These are phyloP conservation scores for Carpinus viminea DNA, from an alignment of 306 rosid genomes.

Conservation along the genomic window DNA sequence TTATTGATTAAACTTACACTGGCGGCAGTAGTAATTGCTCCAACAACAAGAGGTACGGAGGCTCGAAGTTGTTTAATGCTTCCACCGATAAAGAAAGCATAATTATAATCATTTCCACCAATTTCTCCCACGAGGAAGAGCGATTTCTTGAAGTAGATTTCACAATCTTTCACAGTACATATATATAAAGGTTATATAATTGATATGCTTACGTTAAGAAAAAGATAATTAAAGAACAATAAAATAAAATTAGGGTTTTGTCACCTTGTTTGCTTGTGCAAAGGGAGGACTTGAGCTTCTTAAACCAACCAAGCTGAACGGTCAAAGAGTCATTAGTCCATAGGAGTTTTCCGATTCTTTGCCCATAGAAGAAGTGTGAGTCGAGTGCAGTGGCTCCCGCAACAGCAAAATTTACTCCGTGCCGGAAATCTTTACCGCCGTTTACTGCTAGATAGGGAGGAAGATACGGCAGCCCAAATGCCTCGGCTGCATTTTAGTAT, in stretches of 20 bases:
- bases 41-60: conserved; percentile 45
- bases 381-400: conserved; percentile 77
- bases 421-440: conserved; percentile 29
- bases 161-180: conserved; percentile 48
- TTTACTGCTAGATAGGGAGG: conserved; percentile 49
- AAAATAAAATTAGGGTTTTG: not conserved
- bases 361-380: conserved; percentile 42
- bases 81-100: conserved; percentile 44
- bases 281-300: conserved; percentile 55
- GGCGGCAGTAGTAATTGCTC: conserved; percentile 43
- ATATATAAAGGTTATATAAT: not conserved
- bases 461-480: conserved; percentile 57
- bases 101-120: conserved; percentile 80
- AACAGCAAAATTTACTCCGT: conserved; percentile 72
- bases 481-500: conserved; percentile 50
- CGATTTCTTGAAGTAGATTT: conserved; percentile 50
- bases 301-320: conserved; percentile 74
- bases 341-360: conserved; percentile 28
- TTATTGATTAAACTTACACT: conserved; percentile 37
- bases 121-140: conserved; percentile 76
- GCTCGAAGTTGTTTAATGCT: conserved; percentile 43
- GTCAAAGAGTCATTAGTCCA: conserved; percentile 57
- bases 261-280: conserved; percentile 59
- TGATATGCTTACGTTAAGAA: not conserved
- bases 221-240: not conserved